Base-by-base conservation (phyloP, 1,139 yeast genomes). In the Protomyces gravidus region DNA sequence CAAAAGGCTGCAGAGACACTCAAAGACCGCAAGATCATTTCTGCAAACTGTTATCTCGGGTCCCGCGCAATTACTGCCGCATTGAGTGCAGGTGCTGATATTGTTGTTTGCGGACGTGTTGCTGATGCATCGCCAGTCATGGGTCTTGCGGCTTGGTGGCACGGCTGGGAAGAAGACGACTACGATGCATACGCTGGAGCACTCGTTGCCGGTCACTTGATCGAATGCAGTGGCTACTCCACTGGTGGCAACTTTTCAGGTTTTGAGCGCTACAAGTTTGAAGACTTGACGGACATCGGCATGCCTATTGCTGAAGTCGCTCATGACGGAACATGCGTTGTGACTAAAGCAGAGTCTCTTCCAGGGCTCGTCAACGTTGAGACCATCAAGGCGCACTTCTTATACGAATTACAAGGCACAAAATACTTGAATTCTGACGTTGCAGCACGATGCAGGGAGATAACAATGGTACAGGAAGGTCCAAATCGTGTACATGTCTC, bases 101-200 rank as follows among this genome's bases (percentile, higher is more conserved):
- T 66, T 52, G 64, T 66, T 27, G 64, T 66, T 26, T 66, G 68
- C 45, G 68, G 68, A 2, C 56, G 68, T 23, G 68, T 66, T 4
- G 59, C 67, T 17, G 68, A 67, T 32, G 68, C 68, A 3, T 62
- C 66, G n/a, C 68, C 69, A 3, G 68, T 66, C 9, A 65, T 66
- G 59, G 69, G 65, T 4, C 60, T 66, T 5, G 62, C 67, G 3
- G 61, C 65, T 2, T 67, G 68, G 68, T 67, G 69, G 68, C 66
- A 64, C 48, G 57, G 62, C 23, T 66, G 68, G 68, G 30, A 51
- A 15, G 61, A 62, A 19, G 50, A 52, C 9, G 65, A 65, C 36
- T 64, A 62, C 30, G 67, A 65, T 36, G 58, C 55, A 42, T 46
- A 66, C 11, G 67, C 68, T 1, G 68, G 68, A 4, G 65, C 68